Percentiles rank a stretch among this genome's conserved stretches.
phyloP scores from a whole-genome alignment of 2,329 filamentous ascomycete species.

The Fonsecaea nubica region DNA sequence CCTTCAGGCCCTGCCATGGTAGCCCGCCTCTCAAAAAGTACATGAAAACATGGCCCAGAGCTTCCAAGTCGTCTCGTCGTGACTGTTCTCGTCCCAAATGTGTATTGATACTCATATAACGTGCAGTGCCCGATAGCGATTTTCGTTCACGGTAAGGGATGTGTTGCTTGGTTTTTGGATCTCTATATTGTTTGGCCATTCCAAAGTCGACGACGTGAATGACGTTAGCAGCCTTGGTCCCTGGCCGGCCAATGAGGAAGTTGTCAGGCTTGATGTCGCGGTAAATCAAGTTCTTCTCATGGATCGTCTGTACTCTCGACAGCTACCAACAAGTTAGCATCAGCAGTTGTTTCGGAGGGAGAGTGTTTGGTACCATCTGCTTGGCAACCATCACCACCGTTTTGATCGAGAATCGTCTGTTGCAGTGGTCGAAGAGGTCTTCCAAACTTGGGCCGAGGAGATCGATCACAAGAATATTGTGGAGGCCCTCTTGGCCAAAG shows the following conservation, averaged over 20 bases:
- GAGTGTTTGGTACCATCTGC: conserved; percentile 75
- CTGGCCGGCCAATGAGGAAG: conserved; percentile 92
- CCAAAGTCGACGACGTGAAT: conserved; percentile 99
- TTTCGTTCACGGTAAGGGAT: conserved; percentile 97
- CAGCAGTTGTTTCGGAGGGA: not conserved
- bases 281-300: conserved; percentile 99
- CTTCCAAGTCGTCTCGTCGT: conserved; percentile 92
- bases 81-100: conserved; percentile 96
- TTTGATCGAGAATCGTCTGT: conserved; percentile 92
- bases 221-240: conserved; percentile 93
- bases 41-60: conserved; percentile 73
- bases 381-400: conserved; percentile 99
- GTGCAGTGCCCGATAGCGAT: conserved; percentile 91
- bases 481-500: conserved; percentile 96
- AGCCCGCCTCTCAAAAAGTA: conserved; percentile 71
- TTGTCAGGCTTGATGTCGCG: conserved; percentile 99
- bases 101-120: conserved; percentile 99
- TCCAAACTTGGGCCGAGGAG: conserved; percentile 92
- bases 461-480: conserved; percentile 99
- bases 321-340: conserved; percentile 61
- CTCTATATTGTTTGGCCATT: conserved; percentile 99
- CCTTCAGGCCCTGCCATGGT: conserved; percentile 68
- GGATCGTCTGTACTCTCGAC: conserved; percentile 89
- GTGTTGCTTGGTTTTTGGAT: conserved; percentile 98
- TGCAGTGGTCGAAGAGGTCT: conserved; percentile 97